Conservation (phyloP, 305 asterid genomes). For the Solanum hybrid region DNA sequence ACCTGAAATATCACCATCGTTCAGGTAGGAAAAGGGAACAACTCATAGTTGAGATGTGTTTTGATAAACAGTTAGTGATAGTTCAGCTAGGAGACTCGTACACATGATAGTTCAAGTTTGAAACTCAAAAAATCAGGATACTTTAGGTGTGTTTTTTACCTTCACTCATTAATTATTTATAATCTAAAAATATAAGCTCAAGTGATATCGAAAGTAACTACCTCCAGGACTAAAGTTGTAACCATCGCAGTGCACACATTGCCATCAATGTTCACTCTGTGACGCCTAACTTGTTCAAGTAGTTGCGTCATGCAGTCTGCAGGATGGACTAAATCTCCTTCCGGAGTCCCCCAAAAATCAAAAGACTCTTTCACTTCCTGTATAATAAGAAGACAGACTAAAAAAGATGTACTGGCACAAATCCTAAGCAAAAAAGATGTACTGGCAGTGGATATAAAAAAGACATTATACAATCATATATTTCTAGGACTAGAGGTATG, state of each 20-base stretch:
- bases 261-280: slow-evolving; percentile 88
- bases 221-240: slow-evolving; percentile 93
- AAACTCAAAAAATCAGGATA: not conserved
- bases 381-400: slow-evolving; percentile 9
- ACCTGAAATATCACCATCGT: not conserved
- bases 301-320: slow-evolving; percentile 92
- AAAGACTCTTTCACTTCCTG: slow-evolving; percentile 87
- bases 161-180: not conserved
- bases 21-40: not conserved
- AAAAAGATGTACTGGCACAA: not conserved
- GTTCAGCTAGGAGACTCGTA: not conserved
- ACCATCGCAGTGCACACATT: slow-evolving; percentile 95
- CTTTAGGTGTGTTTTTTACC: not conserved
- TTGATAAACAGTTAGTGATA: not conserved
- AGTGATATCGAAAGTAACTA: slow-evolving; percentile 10
- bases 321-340: slow-evolving; percentile 91
- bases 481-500: not conserved
- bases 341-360: slow-evolving; percentile 94
- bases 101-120: not conserved
- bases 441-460: not conserved
- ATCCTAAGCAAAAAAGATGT: not conserved
- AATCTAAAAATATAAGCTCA: not conserved
- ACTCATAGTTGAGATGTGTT: not conserved
- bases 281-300: slow-evolving; percentile 85
- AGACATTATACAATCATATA: not conserved